Evolutionary conservation across 768 basidiomycete genomes (phyloP).

Genomic region (Calocybe gangraenosa): DNA sequence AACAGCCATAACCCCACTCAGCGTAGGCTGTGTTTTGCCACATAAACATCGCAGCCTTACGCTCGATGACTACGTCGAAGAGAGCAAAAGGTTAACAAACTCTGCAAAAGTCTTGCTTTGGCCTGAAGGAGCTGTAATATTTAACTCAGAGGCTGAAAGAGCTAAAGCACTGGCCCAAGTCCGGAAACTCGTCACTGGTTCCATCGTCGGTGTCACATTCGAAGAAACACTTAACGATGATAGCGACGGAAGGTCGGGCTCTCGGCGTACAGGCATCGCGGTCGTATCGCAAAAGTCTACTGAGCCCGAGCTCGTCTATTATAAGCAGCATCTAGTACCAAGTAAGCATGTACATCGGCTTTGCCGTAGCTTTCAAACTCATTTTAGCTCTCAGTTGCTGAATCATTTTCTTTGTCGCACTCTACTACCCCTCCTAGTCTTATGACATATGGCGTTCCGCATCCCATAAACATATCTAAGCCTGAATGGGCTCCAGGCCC

Average conservation of each 20-base stretch:
- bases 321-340: conserved; percentile 76
- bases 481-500: conserved; percentile 39
- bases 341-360: conserved; percentile 40
- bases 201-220: conserved; percentile 68
- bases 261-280: conserved; percentile 60
- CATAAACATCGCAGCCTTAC: conserved; percentile 37
- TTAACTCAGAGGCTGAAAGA: conserved; percentile 47
- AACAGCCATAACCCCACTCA: conserved; percentile 50
- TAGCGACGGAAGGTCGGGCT: conserved; percentile 30
- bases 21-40: conserved; percentile 68
- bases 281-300: conserved; percentile 41
- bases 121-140: conserved; percentile 78
- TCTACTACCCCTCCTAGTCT: conserved; percentile 48
- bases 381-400: conserved; percentile 51
- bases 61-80: conserved; percentile 59
- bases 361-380: conserved; percentile 2
- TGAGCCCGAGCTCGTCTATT: conserved; percentile 48
- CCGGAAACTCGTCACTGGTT: conserved; percentile 27
- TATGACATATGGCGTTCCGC: conserved; percentile 36
- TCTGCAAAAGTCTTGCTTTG: conserved; percentile 62
- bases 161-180: conserved; percentile 45
- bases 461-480: conserved; percentile 35
- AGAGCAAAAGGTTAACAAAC: conserved; percentile 41
- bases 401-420: conserved; percentile 63
- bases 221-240: conserved; percentile 51